Base-by-base conservation (phyloP, 2,329 filamentous ascomycete genomes). In the Penicillium sp. region DNA sequence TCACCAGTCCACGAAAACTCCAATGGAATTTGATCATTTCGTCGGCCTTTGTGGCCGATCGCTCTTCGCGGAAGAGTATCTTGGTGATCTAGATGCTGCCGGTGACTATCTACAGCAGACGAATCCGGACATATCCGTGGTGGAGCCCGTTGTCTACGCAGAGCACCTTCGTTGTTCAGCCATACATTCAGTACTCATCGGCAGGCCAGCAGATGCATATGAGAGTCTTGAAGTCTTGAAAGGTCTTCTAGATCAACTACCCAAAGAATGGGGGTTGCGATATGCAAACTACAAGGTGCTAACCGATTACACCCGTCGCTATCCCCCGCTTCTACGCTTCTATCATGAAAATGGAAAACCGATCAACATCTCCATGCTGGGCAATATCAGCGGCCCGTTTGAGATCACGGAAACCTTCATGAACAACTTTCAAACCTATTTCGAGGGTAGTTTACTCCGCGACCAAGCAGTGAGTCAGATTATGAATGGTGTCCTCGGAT, bases 181-280 rank as follows among this genome's bases (percentile, higher is more conserved):
- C 17, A 49, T 68, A 19, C 62, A 66, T 26, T 63, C 49, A 15
- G 60, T 67, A 30, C 53, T 71, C 22, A 63, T 53, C 15, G 69
- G 69, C 26, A 64, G 62, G 24, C 57, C 68, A 13, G 40, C 56
- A 28, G 59, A 70, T 37, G 66, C 68, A 13, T 70, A 67, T 56
- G 17, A 53, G 12, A 58, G 58, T 15, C 56, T 71, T 1, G 45
- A 45, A 1, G 22, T 56, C 6, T 47, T 69, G 1, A 49, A 68
- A 24, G 47, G 15, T 2, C 30, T 68, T 22, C 61, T 71, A 2
- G 59, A 60, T 17, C 33, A 60, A 42, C 19, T 68, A 37, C 44
- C 66, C 10, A 58, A 59, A 53, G 67, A 69, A 65, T 71, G 69
- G 69, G 69, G 69, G n/a, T 38, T 69, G 42, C 65, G 68, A 19